Evolutionary conservation across 345 rosid species (phyloP).

Genomic region (Arabidopsis suecica): DNA sequence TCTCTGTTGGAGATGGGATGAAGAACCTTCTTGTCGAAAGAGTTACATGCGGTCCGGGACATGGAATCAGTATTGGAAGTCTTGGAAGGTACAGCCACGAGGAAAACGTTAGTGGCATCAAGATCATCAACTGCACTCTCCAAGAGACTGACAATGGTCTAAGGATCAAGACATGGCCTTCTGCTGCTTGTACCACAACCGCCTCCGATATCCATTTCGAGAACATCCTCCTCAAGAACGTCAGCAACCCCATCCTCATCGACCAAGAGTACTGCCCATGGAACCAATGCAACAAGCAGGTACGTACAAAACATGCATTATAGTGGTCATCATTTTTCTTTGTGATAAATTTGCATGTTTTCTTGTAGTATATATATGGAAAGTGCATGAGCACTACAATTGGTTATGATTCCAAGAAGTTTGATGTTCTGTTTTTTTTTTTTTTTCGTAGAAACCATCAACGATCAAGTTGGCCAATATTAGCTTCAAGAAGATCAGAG

Average conservation of each 20-base stretch:
- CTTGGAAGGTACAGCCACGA: slow-evolving; percentile 68
- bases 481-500: slow-evolving; percentile 45
- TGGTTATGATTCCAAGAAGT: background rate
- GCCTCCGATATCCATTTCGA: slow-evolving; percentile 53
- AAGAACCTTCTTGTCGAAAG: slow-evolving; percentile 51
- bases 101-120: slow-evolving; percentile 57
- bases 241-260: slow-evolving; percentile 68
- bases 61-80: slow-evolving; percentile 65
- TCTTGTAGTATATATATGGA: too few relatives aligned
- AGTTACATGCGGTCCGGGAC: slow-evolving; percentile 79
- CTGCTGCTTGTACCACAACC: slow-evolving; percentile 49
- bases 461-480: slow-evolving; percentile 36
- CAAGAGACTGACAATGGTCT: slow-evolving; percentile 61
- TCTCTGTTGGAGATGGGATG: slow-evolving; percentile 67
- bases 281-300: slow-evolving; percentile 43
- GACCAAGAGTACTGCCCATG: slow-evolving; percentile 58
- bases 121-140: slow-evolving; percentile 58
- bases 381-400: background rate
- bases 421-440: background rate
- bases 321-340: background rate
- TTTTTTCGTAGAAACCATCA: slow-evolving; percentile 31
- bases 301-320: background rate
- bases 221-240: slow-evolving; percentile 58
- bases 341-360: too few relatives aligned
- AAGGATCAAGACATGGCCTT: slow-evolving; percentile 74